A percentile compares a stretch with the other conserved stretches of the same genome.
These are phyloP conservation scores for Xylariaceae sp. DNA, from an alignment of 2,329 filamentous ascomycete species.

Conservation along the genomic window DNA sequence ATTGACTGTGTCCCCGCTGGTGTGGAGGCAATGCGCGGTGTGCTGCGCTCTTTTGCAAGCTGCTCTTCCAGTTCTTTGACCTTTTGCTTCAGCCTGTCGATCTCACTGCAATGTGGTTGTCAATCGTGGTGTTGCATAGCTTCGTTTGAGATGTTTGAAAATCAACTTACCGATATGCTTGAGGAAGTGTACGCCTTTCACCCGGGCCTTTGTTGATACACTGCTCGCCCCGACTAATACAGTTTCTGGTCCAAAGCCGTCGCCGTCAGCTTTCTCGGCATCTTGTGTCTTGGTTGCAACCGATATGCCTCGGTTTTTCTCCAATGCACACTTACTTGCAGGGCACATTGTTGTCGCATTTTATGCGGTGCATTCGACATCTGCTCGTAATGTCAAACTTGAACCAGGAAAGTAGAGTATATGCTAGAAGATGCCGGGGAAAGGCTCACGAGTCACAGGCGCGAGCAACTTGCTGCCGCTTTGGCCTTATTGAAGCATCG, in stretches of 20 bases:
- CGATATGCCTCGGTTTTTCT: neutral
- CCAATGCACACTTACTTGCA: conserved; percentile 27
- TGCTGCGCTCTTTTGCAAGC: conserved; percentile 17
- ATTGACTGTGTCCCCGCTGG: neutral
- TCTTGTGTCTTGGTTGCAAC: conserved; percentile 7
- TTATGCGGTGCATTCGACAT: conserved; percentile 41
- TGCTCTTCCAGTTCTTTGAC: conserved; percentile 33
- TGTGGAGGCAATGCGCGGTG: conserved; percentile 2
- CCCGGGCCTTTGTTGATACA: conserved; percentile 35
- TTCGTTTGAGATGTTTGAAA: neutral
- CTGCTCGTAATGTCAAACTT: conserved; percentile 10
- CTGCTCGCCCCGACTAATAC: conserved; percentile 33
- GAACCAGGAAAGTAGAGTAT: conserved; percentile 7
- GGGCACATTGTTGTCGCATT: conserved; percentile 39
- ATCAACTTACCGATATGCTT: conserved; percentile 25
- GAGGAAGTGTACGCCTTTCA: conserved; percentile 31
- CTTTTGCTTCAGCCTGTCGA: conserved; percentile 35
- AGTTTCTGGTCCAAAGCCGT: conserved; percentile 28
- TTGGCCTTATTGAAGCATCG: conserved; percentile 21
- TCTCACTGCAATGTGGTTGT: conserved; percentile 27
- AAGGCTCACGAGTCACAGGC: conserved; percentile 36
- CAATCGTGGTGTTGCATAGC: neutral
- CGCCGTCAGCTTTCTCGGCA: neutral
- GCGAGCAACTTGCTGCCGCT: conserved; percentile 25
- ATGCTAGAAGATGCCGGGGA: neutral